Conservation (phyloP, 345 rosid genomes). For the Eucalyptus caleyi region DNA sequence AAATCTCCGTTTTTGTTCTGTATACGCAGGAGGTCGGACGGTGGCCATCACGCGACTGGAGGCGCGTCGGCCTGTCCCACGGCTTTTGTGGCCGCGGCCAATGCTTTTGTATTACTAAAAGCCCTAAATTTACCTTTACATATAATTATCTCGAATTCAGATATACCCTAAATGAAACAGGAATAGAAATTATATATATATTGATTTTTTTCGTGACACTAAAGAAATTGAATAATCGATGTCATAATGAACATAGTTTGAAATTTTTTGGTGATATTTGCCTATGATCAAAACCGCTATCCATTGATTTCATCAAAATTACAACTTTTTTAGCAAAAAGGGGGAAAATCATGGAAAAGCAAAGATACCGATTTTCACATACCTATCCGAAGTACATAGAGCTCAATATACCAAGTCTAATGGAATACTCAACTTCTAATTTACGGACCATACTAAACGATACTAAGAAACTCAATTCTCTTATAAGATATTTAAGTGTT, state of each 20-base stretch:
- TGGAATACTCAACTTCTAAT: not conserved
- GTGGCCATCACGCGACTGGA: not conserved
- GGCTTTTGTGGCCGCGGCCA: not conserved
- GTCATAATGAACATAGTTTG: too few species aligned
- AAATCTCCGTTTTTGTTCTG: not conserved
- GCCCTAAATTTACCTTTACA: not conserved
- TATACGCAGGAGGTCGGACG: not conserved
- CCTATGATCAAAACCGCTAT: accelerated
- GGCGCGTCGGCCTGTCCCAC: not conserved
- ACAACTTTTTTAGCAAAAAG: too few species aligned
- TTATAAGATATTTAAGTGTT: not conserved
- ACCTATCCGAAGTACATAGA: not conserved
- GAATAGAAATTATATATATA: too few species aligned
- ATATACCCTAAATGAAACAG: too few species aligned
- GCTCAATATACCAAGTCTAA: accelerated
- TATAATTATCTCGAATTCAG: too few species aligned
- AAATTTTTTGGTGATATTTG: too few species aligned
- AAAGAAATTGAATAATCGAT: too few species aligned
- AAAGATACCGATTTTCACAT: not conserved
- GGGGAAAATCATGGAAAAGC: too few species aligned
- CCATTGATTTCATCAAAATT: not conserved
- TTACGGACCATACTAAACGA: accelerated
- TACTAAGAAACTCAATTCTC: accelerated
- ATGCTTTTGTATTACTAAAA: accelerated
- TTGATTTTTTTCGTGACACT: too few species aligned